A percentile compares a stretch with the other conserved stretches of the same genome.
phyloP scores from a whole-genome alignment of 2,329 filamentous ascomycete genomes.

The Fusarium globosum region DNA sequence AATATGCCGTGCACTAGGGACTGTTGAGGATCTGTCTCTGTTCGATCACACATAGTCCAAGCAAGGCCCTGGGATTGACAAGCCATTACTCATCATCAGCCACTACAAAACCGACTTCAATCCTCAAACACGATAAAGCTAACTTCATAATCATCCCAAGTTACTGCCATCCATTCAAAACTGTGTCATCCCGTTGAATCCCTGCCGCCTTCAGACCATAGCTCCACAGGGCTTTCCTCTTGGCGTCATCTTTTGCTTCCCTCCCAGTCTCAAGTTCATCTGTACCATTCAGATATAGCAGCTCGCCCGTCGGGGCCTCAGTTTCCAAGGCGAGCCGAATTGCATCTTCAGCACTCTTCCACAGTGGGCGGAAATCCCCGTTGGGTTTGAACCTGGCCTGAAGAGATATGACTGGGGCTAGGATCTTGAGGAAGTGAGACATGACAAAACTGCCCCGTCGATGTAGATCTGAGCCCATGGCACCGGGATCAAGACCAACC shows the following conservation, averaged over 20 bases:
- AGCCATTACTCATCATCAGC: background rate
- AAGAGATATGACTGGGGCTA: constrained; percentile 43
- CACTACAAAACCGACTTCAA: background rate
- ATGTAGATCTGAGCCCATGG: constrained; percentile 49
- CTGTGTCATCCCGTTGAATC: constrained; percentile 44
- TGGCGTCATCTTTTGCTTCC: constrained; percentile 47
- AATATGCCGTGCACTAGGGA: background rate
- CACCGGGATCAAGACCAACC: constrained; percentile 53
- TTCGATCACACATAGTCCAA: background rate
- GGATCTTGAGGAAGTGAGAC: constrained; percentile 36
- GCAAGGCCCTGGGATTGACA: background rate
- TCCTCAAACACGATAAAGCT: background rate
- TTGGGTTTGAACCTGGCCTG: constrained; percentile 46
- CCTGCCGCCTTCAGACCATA: constrained; percentile 43
- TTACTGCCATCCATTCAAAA: constrained; percentile 45
- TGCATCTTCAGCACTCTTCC: constrained; percentile 50
- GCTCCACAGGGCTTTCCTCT: constrained; percentile 48
- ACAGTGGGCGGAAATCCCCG: constrained; percentile 43
- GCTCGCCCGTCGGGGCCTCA: constrained; percentile 43
- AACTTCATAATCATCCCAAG: background rate
- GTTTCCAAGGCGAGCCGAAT: constrained; percentile 48
- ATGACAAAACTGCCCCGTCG: constrained; percentile 44
- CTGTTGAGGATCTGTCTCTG: background rate
- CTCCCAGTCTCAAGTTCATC: constrained; percentile 43
- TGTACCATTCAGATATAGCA: constrained; percentile 51